A percentile compares a stretch with the other conserved stretches of the same genome.
Evolutionary conservation across 208 protist species (phyloP).

Genomic region (Trypanosoma mega): DNA sequence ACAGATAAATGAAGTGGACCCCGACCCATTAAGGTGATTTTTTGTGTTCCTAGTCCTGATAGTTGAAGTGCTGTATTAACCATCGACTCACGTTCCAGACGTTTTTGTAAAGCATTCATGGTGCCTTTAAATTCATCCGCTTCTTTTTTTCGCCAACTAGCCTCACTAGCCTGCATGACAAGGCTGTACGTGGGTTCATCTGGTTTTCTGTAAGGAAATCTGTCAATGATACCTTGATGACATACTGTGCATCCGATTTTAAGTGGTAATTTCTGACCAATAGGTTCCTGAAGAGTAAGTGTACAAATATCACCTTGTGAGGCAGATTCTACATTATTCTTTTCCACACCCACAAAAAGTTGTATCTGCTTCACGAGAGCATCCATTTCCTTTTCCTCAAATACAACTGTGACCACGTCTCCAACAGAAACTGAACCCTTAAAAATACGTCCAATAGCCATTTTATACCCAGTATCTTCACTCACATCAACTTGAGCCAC

Average conservation of each 20-base stretch:
- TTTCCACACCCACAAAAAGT: slow-evolving; percentile 84
- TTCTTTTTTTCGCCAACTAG: slow-evolving; percentile 91
- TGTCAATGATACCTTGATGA: slow-evolving; percentile 55
- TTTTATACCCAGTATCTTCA: slow-evolving; percentile 68
- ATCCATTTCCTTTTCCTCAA: slow-evolving; percentile 83
- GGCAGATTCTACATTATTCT: slow-evolving; percentile 55
- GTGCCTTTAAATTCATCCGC: slow-evolving; percentile 73
- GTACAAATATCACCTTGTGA: slow-evolving; percentile 87
- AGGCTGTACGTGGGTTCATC: slow-evolving; percentile 95
- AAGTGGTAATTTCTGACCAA: slow-evolving; percentile 84
- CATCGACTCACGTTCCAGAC: slow-evolving; percentile 90
- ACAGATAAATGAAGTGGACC: slow-evolving; percentile 97
- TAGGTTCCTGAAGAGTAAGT: slow-evolving; percentile 78
- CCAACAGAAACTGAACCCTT: slow-evolving; percentile 87
- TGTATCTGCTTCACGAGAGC: slow-evolving; percentile 85
- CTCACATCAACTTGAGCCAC: slow-evolving; percentile 94
- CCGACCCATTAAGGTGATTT: slow-evolving; percentile 90
- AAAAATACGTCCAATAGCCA: slow-evolving; percentile 93
- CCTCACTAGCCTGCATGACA: slow-evolving; percentile 89
- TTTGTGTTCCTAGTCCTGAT: slow-evolving; percentile 33
- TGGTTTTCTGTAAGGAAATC: slow-evolving; percentile 88
- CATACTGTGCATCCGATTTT: slow-evolving; percentile 89
- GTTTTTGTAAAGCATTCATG: slow-evolving; percentile 61
- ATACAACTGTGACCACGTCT: slow-evolving; percentile 79
- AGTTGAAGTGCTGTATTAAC: slow-evolving; percentile 93